Base-by-base conservation (phyloP, 805 yeast species). In the Myxozyma vanderwaltii region DNA sequence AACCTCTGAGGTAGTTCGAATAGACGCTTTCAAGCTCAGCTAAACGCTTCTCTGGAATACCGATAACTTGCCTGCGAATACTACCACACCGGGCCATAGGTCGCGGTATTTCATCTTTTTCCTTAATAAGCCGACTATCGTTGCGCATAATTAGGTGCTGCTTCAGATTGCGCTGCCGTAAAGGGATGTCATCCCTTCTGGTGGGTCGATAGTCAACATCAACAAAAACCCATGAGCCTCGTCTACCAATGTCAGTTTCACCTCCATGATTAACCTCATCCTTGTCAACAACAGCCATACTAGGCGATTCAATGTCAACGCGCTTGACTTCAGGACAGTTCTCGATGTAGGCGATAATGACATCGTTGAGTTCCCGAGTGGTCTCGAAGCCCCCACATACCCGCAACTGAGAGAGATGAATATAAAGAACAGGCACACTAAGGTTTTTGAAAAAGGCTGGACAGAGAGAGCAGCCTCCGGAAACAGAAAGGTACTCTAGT, bases 401-500 rank as follows among this genome's bases (percentile, higher is more conserved):
- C 15, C 65, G 57, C 27, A 62, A 53, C 48, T 62, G 65, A 3
- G 65, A 55, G 2, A 62, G 51, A 7, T 46, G 45, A 19, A 62
- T 47, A 12, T 17, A 19, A 6, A 62, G 56, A 3, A 27, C 39
- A 8, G 58, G 58, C 10, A 58, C 35, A 21, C 26, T 35, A 17
- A 62, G 56, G 39, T 56, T 59, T 19, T 56, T 46, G 54, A 62
- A 62, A 35, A 62, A 62, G 10, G 46, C 50, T 15, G 65, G 61
- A 48, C 65, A 62, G 7, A 62, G 54, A 40, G 65, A 62, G 38
- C 65, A 51, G n/a, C 65, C 65, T n/a, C 65, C 65, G 35, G 47
- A 48, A 17, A 62, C 35, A 4, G 46, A 31, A 12, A 62, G 54
- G 19, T 23, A 47, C 26, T 54, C 51, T n/a, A 62, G 50, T 2